These are phyloP conservation scores for Dryadomyces quercus-mongolicae DNA, from an alignment of 2,329 filamentous ascomycete species.

Conservation along the genomic window DNA sequence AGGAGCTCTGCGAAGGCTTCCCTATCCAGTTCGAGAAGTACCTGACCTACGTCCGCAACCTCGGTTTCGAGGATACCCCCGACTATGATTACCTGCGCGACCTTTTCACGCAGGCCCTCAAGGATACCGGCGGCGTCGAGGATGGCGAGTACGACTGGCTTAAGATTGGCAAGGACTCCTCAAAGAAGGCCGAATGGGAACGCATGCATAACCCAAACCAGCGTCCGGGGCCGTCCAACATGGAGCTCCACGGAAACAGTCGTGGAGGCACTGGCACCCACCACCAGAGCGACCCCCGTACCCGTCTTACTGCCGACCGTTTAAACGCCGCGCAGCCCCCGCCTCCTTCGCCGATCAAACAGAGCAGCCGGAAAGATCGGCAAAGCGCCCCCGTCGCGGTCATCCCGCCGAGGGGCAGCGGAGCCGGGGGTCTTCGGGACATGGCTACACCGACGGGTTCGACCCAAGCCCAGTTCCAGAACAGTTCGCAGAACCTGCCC, in stretches of 20 bases:
- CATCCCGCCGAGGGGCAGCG: conserved; percentile 65
- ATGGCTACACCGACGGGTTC: conserved; percentile 77
- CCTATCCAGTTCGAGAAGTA: conserved; percentile 98
- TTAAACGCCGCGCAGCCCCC: conserved; percentile 90
- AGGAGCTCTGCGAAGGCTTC: conserved; percentile 92
- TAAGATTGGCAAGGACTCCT: conserved; percentile 68
- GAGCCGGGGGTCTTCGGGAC: conserved; percentile 60
- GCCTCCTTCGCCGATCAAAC: conserved; percentile 74
- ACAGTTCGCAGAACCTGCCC: conserved; percentile 79
- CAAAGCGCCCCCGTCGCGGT: conserved; percentile 67
- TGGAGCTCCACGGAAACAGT: conserved; percentile 69
- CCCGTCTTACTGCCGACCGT: conserved; percentile 66
- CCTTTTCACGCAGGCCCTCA: conserved; percentile 89
- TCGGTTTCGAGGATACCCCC: conserved; percentile 95
- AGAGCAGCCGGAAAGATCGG: conserved; percentile 61
- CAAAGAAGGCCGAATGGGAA: conserved; percentile 74
- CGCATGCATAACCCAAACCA: conserved; percentile 70
- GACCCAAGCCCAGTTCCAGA: conserved; percentile 93
- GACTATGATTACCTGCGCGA: conserved; percentile 97
- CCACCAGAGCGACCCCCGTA: conserved; percentile 43
- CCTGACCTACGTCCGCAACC: conserved; percentile 89
- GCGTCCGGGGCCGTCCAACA: conserved; percentile 68
- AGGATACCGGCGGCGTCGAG: conserved; percentile 87
- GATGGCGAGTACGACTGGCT: conserved; percentile 99
- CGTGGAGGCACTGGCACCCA: conserved; percentile 52